Base-by-base conservation (phyloP, 352 stramenopile genomes). In the Phytophthora quininea region DNA sequence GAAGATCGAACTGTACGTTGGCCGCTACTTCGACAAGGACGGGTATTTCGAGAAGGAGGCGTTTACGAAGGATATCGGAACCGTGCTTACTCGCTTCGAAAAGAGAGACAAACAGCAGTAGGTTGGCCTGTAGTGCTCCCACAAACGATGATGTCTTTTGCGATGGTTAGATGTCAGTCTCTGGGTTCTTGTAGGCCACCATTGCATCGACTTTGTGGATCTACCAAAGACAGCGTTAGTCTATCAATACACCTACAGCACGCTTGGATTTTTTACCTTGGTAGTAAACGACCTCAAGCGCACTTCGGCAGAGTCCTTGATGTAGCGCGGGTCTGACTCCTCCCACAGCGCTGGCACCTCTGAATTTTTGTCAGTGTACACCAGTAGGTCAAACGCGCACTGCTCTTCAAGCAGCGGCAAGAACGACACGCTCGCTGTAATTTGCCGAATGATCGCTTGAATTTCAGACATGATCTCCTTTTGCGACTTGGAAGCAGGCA, bases 391-490 rank as follows among this genome's bases (percentile, higher is more conserved):
- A 74, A 99, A 99, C 3, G 94, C 96, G 69, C 97, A 99, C 24
- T 97, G 94, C 73, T 99, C 98, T 52, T 98, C 92, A 15, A 99
- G 84, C 1, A 99, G 80, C 46, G 98, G 98, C 35, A 99, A 77
- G 76, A 99, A 99, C 7, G 98, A 99, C n/a, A 99, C 96, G 54
- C 86, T 97, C 10, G 97, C 97, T 24, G 98, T 99, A 73, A 99
- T 99, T 85, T 99, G 98, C 27, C 98, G 93, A 73, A 99, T 99
- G 65, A 99, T 99, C 7, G 97, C 96, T 77, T 99, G 97, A 59
- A 99, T 99, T 72, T 99, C 97, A 30, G 93, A 84, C 82, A 98
- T 98, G 74, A 99, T 99, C 61, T 99, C 93, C 65, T 98, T 98
- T 40, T 88, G 72, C 5, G 88, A 68, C 65, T 97, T 98, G 14